Evolutionary conservation across 768 basidiomycete species (phyloP), one percentile per base, ranked within the genome.

Genomic region (Infundibulicybe gibba): DNA sequence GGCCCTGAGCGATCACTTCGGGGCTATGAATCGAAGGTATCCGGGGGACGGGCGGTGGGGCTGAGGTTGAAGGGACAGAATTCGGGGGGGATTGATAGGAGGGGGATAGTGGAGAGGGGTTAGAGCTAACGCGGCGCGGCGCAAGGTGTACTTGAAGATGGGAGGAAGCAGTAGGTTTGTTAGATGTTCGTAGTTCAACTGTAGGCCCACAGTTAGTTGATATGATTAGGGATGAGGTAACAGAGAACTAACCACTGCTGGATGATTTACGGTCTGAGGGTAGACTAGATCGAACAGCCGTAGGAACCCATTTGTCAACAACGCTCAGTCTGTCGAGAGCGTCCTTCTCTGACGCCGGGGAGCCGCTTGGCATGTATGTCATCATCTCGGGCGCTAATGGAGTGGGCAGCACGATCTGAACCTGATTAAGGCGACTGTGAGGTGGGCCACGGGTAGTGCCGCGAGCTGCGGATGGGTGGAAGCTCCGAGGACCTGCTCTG

Each of bases 341-440:
- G 21, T 44, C 35, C 31, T 48, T 54, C 6, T 49, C 39, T 25
- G 25, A 37, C 52, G 54, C 21, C 45, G 39, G 40, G 41, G 13
- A 38, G 50, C 32, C 31, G 44, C 20, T 19, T 47, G n/a, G 54
- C 45, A 47, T 40, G 41, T 44, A 35, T 37, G 25, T 25, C 35
- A 38, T 38, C 47, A 72, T 61, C 34, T 61, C 60, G 10, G 75
- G 68, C 1, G 76, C 77, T 14, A 90, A 73, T 2, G 86, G 87
- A 1, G 77, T 62, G 0, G 88, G 88, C 3, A 88, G 68, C 13
- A 90, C 64, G 44, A 90, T 81, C 54, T 87, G 79, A 44, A 89
- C 64, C 45, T 74, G 74, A 58, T 72, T 83, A 48, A 77, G 74
- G 0, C 75, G 78, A 5, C 71, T 69, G 57, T 90, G 86, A 16